Conservation (phyloP, 2,329 filamentous ascomycete genomes). For the Teratosphaeria viscida region DNA sequence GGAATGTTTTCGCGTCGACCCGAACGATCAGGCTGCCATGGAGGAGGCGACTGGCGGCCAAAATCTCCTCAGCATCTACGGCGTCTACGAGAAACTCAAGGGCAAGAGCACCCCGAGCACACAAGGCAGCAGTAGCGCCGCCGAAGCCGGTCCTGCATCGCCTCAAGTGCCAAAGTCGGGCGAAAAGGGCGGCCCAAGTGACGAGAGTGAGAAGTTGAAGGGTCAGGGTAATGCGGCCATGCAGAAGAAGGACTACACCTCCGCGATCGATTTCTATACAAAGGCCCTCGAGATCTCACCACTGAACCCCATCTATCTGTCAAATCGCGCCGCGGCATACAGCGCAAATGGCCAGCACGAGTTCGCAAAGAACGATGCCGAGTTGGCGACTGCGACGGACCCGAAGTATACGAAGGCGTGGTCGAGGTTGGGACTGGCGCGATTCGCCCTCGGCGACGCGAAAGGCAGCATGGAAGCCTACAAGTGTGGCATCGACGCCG, state of each 20-base stretch:
- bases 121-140: conserved; percentile 29
- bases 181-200: conserved; percentile 39
- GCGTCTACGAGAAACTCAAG: conserved; percentile 92
- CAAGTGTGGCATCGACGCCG: conserved; percentile 79
- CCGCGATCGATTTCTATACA: conserved; percentile 78
- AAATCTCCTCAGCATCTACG: conserved; percentile 83
- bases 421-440: conserved; percentile 83
- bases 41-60: conserved; percentile 72
- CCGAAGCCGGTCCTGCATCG: conserved; percentile 16
- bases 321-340: conserved; percentile 91
- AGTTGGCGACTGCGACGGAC: conserved; percentile 78
- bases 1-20: conserved; percentile 90
- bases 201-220: conserved; percentile 81
- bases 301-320: conserved; percentile 89
- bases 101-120: conserved; percentile 45
- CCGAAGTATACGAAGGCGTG: conserved; percentile 95
- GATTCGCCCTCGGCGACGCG: conserved; percentile 83
- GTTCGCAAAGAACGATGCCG: conserved; percentile 75
- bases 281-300: conserved; percentile 73
- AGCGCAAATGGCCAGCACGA: conserved; percentile 75
- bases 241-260: conserved; percentile 79
- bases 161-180: conserved; percentile 34
- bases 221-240: conserved; percentile 87
- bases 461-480: conserved; percentile 93
- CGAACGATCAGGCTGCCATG: conserved; percentile 61